Base-by-base conservation (phyloP, 2,329 filamentous ascomycete species). In the Aspergillus fijiensis region DNA sequence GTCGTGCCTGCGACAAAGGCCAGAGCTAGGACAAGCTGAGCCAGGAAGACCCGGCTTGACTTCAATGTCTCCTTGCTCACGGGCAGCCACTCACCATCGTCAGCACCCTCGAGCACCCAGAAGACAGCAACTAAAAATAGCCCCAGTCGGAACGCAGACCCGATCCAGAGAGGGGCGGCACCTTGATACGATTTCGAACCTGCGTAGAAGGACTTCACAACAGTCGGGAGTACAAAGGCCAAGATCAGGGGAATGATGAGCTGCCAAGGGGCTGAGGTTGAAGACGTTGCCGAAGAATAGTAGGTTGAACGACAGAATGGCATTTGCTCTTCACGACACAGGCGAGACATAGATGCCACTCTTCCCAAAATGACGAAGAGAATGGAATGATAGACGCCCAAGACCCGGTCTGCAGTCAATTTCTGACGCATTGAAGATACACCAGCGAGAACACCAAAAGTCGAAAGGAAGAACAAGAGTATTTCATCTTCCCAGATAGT, bases 401-500 rank as follows among this genome's bases (percentile, higher is more conserved):
- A 78, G 11, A 89, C 86, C 48, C 90, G 86, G 66, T 96, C 90
- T 3, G 84, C 79, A 25, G 83, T 78, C 39, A 84, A 82, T 55
- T 87, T 83, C 64, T 92, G 87, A 16, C 91, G 86, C 69, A 96
- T 83, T 0, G 93, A 93, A 2, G 89, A 87, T 12, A 91, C 76
- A 12, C 89, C 84, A 39, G 89, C 86, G n/a, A 89, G 82, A 6
- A 92, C 76, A 31, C 92, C 93, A 72, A 98, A 97, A 0, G 93
- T 95, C 2, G 87, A 87, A 60, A 97, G 85, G 78, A 98, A 94
- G 79, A 96, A 96, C 3, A 96, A 82, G 4, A 96, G 83, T 58
- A 97, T 97, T 14, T 92, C 90, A 71, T 99, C 95, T 78, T 99
- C 95, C 93, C 95, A 99, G 66, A 99, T 96, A 0, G 94, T 98